A percentile compares a stretch with the other conserved stretches of the same genome.
Conservation (phyloP, 352 stramenopile genomes). For the Phytopythium aichiense region DNA sequence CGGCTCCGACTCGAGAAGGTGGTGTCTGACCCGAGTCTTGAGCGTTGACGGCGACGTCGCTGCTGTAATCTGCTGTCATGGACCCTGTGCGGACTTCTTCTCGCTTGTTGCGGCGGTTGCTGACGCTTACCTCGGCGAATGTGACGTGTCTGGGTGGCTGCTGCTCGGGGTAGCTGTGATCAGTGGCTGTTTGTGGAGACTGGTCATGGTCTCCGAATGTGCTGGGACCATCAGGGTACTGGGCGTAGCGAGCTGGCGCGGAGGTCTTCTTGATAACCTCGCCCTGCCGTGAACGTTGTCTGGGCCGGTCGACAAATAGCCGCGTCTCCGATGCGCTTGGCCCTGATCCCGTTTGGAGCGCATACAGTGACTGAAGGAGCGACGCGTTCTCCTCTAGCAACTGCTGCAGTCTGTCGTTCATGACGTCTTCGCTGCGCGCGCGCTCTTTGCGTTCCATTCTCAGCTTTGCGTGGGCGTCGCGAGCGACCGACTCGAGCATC, state of each 20-base stretch:
- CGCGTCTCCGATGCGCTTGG: slow-evolving; percentile 8
- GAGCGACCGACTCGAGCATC: slow-evolving; percentile 58
- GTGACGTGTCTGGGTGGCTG: background rate
- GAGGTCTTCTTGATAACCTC: background rate
- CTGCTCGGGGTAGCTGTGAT: background rate
- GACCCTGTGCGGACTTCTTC: slow-evolving; percentile 1
- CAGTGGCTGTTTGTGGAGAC: background rate
- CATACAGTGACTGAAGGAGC: slow-evolving; percentile 33
- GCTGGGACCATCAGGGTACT: background rate
- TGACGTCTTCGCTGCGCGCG: slow-evolving; percentile 35
- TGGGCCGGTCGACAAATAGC: slow-evolving; percentile 3
- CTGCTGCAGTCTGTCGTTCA: slow-evolving; percentile 40
- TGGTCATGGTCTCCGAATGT: background rate
- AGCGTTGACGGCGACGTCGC: slow-evolving; percentile 9
- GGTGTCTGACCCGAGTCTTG: slow-evolving; percentile 16
- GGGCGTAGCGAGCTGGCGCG: background rate
- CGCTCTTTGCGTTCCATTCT: slow-evolving; percentile 45
- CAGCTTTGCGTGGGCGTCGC: slow-evolving; percentile 51
- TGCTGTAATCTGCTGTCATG: slow-evolving; percentile 4
- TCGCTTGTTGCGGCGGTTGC: background rate
- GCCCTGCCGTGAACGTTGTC: too few relatives aligned
- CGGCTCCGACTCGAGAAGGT: slow-evolving; percentile 44
- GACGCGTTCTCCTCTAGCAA: slow-evolving; percentile 46
- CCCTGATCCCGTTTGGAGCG: slow-evolving; percentile 20
- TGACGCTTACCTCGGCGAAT: background rate